Evolutionary conservation across 805 yeast species (phyloP), one percentile per base, ranked within the genome.

Genomic region (Isabelozyma pseudorhagii): DNA sequence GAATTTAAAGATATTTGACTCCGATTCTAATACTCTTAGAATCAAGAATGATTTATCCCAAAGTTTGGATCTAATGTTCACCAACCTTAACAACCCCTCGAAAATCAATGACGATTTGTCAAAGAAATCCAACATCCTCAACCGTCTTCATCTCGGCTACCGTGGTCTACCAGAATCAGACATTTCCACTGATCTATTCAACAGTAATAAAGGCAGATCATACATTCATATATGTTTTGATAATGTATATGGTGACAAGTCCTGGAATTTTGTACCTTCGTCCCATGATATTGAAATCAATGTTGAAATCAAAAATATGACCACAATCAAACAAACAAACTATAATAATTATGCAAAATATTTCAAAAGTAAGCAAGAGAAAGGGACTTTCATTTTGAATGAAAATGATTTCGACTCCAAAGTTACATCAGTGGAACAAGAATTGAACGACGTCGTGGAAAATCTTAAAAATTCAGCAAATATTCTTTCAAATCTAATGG

Each of bases 161-260:
- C 48, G 45, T 18, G 52, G 51, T 45, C 50, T 13, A 5, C 27
- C 46, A 9, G 9, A 40, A 49, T 5, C 46, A 39, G 54, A 47
- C 8, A 51, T 54, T 13, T 42, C 50, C 15, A 45, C 53, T 11
- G 58, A 61, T 18, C 47, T 60, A 4, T 46, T 63, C 43, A 52
- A 56, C 38, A 52, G 58, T 18, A 52, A 56, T 43, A 50, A 57
- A 25, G 70, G 66, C 5, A 61, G 60, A 46, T 66, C 68, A 8
- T 55, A 60, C 38, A 62, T 74, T 15, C 62, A 70, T 53, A 59
- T 74, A 14, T 74, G 79, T 53, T 74, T 74, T 57, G 78, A 74
- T 56, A 74, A 74, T 53, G 46, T 72, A 29, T 74, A 67, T 57
- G 58, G 54, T 41, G 79, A 74, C 54, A 67, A 68, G 51, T 69